phyloP scores from a whole-genome alignment of 2,329 filamentous ascomycete genomes.

The Aspergillus calidoustus region DNA sequence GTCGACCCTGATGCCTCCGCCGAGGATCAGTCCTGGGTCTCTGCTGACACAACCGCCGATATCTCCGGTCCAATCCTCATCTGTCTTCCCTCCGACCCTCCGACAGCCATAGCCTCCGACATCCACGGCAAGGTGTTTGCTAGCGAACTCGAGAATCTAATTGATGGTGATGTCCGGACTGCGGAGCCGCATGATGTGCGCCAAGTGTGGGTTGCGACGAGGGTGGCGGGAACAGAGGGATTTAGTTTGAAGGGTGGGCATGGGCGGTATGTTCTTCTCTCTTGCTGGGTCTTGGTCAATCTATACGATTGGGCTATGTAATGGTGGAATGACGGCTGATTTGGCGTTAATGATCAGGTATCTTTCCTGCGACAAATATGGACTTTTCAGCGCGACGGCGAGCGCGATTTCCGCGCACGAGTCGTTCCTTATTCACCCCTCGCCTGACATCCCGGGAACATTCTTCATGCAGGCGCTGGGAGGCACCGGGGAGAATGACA shows the following conservation, averaged over 20 bases:
- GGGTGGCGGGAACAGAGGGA: conserved; percentile 77
- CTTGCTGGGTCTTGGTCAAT: background rate
- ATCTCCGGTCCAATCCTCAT: conserved; percentile 82
- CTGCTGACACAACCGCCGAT: conserved; percentile 74
- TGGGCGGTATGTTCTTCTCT: conserved; percentile 64
- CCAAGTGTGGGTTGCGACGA: conserved; percentile 92
- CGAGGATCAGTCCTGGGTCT: conserved; percentile 88
- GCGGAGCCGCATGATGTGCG: conserved; percentile 95
- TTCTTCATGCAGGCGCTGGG: conserved; percentile 72
- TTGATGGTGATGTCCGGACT: conserved; percentile 79
- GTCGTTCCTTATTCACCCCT: conserved; percentile 70
- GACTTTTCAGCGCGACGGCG: conserved; percentile 73
- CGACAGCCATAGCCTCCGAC: conserved; percentile 81
- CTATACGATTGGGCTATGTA: background rate
- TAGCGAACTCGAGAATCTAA: conserved; percentile 80
- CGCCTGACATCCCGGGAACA: conserved; percentile 67
- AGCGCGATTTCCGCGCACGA: conserved; percentile 86
- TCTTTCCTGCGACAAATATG: conserved; percentile 82
- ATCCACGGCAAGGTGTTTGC: conserved; percentile 85
- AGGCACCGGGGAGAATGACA: conserved; percentile 60
- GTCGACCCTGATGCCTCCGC: conserved; percentile 35
- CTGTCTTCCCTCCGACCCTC: conserved; percentile 74
- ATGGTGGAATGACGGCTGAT: background rate
- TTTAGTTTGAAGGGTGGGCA: conserved; percentile 90
- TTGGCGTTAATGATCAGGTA: conserved; percentile 60